phyloP scores from a whole-genome alignment of 2,329 filamentous ascomycete species.

The Aureobasidium sp. region DNA sequence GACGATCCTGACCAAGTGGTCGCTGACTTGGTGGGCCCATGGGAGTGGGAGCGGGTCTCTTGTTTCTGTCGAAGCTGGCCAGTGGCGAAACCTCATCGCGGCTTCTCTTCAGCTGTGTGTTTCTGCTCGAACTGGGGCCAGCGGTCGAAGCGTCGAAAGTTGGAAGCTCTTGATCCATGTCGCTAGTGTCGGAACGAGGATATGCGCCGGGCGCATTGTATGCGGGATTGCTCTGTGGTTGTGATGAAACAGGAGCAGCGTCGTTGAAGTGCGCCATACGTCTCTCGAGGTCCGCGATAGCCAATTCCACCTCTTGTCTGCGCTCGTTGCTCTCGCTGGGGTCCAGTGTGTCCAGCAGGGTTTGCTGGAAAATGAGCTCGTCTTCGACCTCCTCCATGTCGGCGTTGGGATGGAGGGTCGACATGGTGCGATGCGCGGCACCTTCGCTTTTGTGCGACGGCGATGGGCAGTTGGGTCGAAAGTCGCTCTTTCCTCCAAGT shows the following conservation, averaged over 20 bases:
- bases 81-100: conserved; percentile 14
- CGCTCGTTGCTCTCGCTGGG: conserved; percentile 21
- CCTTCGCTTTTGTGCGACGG: background rate
- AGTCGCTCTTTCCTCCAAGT: conserved; percentile 9
- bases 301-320: conserved; percentile 20
- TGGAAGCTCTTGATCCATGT: background rate
- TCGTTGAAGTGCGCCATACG: conserved; percentile 13
- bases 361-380: conserved; percentile 28
- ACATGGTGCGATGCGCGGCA: conserved; percentile 16
- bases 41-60: conserved; percentile 15
- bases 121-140: background rate
- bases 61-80: conserved; percentile 16
- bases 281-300: conserved; percentile 21
- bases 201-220: conserved; percentile 8
- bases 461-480: background rate
- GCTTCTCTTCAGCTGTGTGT: conserved; percentile 12
- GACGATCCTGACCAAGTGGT: conserved; percentile 14
- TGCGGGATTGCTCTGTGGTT: background rate
- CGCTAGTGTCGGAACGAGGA: background rate
- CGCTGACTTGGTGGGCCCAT: conserved; percentile 17
- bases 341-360: conserved; percentile 28
- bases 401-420: conserved; percentile 19
- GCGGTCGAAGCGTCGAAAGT: background rate
- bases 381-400: conserved; percentile 25
- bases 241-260: background rate